Percentiles rank a stretch among this genome's conserved stretches.
Evolutionary conservation across 306 rosid genomes (phyloP).

Genomic region (Chamaecrista fasciculata): DNA sequence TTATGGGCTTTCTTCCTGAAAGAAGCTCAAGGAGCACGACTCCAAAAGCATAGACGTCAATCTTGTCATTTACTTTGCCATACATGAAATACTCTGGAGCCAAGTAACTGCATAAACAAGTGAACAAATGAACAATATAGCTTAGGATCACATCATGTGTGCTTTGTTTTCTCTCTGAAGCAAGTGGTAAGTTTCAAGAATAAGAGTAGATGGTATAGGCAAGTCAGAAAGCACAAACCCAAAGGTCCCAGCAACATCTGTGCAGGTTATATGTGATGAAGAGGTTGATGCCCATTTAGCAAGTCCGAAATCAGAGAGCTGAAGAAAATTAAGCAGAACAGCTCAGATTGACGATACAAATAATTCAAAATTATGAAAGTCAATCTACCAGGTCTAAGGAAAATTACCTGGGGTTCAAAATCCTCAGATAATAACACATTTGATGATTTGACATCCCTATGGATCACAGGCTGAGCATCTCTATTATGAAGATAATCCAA

Average conservation of each 20-base stretch:
- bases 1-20: conserved; percentile 91
- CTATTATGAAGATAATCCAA: conserved; percentile 73
- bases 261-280: conserved; percentile 77
- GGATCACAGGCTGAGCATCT: conserved; percentile 67
- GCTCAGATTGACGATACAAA: conserved; percentile 22
- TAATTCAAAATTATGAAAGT: neutral
- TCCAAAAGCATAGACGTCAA: conserved; percentile 93
- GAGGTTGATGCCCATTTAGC: conserved; percentile 82
- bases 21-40: conserved; percentile 95
- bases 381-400: conserved; percentile 5
- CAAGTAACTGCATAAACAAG: conserved; percentile 65
- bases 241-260: conserved; percentile 95
- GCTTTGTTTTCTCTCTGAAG: conserved; percentile 10
- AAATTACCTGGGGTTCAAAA: conserved; percentile 85
- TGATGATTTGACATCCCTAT: conserved; percentile 90
- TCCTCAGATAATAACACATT: conserved; percentile 79
- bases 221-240: conserved; percentile 60
- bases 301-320: conserved; percentile 98
- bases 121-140: neutral
- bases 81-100: conserved; percentile 99
- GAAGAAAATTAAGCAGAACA: conserved; percentile 31
- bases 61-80: conserved; percentile 84
- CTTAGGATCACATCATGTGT: conserved; percentile 19
- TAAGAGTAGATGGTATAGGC: neutral
- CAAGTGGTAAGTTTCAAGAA: neutral